A percentile compares a stretch with the other conserved stretches of the same genome.
Evolutionary conservation across 1,284 basidiomycete species (phyloP).

Genomic region (Melampsora occidentalis): DNA sequence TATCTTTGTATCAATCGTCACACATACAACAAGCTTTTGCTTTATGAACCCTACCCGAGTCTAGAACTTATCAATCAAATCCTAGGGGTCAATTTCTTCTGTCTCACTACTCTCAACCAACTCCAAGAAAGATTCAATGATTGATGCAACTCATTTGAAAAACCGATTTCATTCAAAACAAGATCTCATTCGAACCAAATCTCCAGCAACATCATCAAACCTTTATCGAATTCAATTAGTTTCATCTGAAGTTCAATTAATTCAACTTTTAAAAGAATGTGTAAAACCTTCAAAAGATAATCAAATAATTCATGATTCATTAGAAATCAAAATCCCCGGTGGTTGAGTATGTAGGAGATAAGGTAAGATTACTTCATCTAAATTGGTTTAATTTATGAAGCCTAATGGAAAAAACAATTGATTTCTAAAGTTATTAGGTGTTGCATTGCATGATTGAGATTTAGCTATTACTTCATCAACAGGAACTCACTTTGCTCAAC

Average conservation of each 20-base stretch:
- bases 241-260: constrained; percentile 5
- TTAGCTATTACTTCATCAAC: constrained; percentile 81
- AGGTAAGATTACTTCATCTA: constrained; percentile 61
- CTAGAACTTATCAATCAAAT: too few species aligned
- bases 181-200: too few species aligned
- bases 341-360: constrained; percentile 98
- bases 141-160: too few species aligned
- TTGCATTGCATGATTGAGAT: constrained; percentile 87
- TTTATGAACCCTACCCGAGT: too few species aligned
- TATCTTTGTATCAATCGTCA: too few species aligned
- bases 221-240: neutral
- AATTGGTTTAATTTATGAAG: neutral
- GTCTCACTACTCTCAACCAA: too few species aligned
- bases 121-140: too few species aligned
- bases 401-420: neutral
- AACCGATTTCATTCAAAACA: too few species aligned
- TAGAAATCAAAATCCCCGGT: constrained; percentile 68
- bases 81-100: too few species aligned
- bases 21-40: too few species aligned
- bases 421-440: constrained; percentile 67
- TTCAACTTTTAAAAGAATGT: constrained; percentile 12
- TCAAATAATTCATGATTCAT: neutral
- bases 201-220: too few species aligned
- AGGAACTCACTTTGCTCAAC: constrained; percentile 78
- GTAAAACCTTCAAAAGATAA: too few species aligned